Conservation (phyloP, 208 protist species). For the Lotmaria passim region DNA sequence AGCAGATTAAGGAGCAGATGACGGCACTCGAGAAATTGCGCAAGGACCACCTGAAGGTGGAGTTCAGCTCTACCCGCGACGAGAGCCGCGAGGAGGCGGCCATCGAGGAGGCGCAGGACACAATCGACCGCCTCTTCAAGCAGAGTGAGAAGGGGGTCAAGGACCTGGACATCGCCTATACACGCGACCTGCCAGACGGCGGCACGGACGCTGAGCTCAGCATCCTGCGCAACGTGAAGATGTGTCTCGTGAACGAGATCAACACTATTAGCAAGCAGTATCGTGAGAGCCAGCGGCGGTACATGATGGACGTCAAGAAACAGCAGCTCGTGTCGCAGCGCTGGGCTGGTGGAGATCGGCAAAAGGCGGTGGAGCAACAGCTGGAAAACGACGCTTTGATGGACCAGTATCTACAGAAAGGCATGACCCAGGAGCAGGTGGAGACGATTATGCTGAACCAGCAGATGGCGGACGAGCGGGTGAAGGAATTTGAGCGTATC, state of each 20-base stretch:
- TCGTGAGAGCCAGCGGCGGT: conserved; percentile 90
- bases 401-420: conserved; percentile 91
- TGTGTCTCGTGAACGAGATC: conserved; percentile 92
- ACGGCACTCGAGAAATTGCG: conserved; percentile 69
- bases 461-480: conserved; percentile 90
- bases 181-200: conserved; percentile 76
- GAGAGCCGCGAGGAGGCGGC: conserved; percentile 77
- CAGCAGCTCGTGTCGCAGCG: conserved; percentile 85
- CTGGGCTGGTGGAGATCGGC: conserved; percentile 82
- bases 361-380: conserved; percentile 87
- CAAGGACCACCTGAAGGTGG: conserved; percentile 87
- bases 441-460: conserved; percentile 92
- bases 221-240: conserved; percentile 92
- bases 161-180: conserved; percentile 76
- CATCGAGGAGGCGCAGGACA: conserved; percentile 79
- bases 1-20: conserved; percentile 81
- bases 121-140: conserved; percentile 90
- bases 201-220: conserved; percentile 88
- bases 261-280: conserved; percentile 88
- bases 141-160: conserved; percentile 77
- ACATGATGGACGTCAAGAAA: conserved; percentile 93
- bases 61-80: conserved; percentile 87
- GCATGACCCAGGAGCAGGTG: conserved; percentile 93
- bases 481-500: conserved; percentile 94
- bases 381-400: conserved; percentile 86